phyloP scores from a whole-genome alignment of 148 eudicot genomes.

The Spergularia marina region DNA sequence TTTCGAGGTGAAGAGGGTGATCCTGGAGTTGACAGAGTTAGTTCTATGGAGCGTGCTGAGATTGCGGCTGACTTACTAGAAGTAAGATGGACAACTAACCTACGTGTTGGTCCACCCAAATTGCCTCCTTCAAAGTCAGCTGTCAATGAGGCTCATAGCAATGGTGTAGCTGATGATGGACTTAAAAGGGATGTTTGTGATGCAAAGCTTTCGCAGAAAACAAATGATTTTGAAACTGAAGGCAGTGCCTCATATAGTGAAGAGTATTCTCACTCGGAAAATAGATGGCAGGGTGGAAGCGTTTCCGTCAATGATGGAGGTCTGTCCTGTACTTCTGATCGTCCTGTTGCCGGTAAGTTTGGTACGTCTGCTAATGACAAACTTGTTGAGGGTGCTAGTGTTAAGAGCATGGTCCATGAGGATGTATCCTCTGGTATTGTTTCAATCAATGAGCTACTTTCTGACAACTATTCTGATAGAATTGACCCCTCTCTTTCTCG shows the following conservation, averaged over 20 bases:
- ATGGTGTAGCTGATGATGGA: background rate
- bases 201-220: background rate
- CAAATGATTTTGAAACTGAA: background rate
- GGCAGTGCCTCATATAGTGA: background rate
- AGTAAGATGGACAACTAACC: slow-evolving; percentile 85
- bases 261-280: no score
- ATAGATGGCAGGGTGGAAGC: no score
- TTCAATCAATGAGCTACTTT: slow-evolving; percentile 26
- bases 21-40: slow-evolving; percentile 35
- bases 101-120: slow-evolving; percentile 33
- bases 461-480: slow-evolving; percentile 21
- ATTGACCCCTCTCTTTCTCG: slow-evolving; percentile 21
- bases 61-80: slow-evolving; percentile 93
- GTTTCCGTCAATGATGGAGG: no score
- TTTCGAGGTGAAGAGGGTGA: slow-evolving; percentile 27
- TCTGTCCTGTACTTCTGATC: no score
- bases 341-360: background rate
- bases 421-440: slow-evolving; percentile 17
- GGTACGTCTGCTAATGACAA: background rate
- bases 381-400: background rate
- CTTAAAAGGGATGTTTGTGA: background rate
- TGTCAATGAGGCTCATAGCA: slow-evolving; percentile 18
- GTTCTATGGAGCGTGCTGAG: slow-evolving; percentile 74
- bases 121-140: slow-evolving; percentile 24
- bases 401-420: slow-evolving; percentile 15